These are phyloP conservation scores for Spathaspora sp. DNA, from an alignment of 805 yeast genomes.

Conservation along the genomic window DNA sequence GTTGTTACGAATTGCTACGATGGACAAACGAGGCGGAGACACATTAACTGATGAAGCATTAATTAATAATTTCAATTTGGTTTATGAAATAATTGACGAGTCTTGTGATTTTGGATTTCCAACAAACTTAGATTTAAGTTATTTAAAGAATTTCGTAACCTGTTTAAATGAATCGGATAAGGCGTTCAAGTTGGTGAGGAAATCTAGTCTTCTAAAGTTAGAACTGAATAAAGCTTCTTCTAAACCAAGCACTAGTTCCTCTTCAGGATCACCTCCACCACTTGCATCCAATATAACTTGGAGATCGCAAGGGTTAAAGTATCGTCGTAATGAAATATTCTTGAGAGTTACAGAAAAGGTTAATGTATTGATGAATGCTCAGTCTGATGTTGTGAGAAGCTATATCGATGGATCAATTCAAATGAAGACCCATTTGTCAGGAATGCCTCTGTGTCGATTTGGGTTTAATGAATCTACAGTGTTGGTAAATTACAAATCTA, in stretches of 20 bases:
- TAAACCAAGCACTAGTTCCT: constrained; percentile 2
- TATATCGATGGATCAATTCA: constrained; percentile 74
- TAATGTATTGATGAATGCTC: constrained; percentile 62
- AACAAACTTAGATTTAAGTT: constrained; percentile 51
- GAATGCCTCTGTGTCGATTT: constrained; percentile 80
- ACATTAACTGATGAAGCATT: constrained; percentile 37
- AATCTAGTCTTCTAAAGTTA: constrained; percentile 8
- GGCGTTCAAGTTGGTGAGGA: constrained; percentile 13
- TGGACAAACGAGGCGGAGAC: constrained; percentile 5
- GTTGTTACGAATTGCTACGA: constrained; percentile 39
- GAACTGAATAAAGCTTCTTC: background rate
- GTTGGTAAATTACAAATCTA: constrained; percentile 10
- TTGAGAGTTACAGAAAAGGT: constrained; percentile 75
- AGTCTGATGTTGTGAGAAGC: constrained; percentile 61
- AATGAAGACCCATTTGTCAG: constrained; percentile 69
- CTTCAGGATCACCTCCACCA: background rate
- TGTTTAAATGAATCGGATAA: constrained; percentile 10
- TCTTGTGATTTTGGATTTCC: constrained; percentile 78
- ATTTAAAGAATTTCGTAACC: constrained; percentile 16
- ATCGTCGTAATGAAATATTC: constrained; percentile 77
- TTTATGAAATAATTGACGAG: constrained; percentile 78
- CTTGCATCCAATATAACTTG: constrained; percentile 45
- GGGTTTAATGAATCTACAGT: constrained; percentile 60
- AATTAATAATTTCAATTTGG: constrained; percentile 59
- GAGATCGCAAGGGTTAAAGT: constrained; percentile 68